These are phyloP conservation scores for Physcomitrellopsis africana DNA, from an alignment of 225 moss, liverwort and hornwort species.

Conservation along the genomic window DNA sequence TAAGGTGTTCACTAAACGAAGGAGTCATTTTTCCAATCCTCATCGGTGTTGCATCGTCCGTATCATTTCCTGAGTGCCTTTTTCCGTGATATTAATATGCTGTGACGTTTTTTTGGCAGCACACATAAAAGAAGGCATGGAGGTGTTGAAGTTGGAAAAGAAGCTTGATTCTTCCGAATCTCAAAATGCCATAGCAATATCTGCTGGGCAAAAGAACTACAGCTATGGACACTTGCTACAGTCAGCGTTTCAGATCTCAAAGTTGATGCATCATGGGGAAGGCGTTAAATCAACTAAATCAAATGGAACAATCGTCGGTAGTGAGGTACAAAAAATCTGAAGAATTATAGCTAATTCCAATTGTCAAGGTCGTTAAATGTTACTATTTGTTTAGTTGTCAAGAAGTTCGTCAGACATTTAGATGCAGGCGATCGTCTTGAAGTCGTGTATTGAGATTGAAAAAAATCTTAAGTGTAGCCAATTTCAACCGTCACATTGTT, in stretches of 20 bases:
- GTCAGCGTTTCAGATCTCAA: slow-evolving; percentile 2
- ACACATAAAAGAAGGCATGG: slow-evolving; percentile 44
- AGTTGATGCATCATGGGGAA: slow-evolving; percentile 27
- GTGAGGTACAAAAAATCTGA: slow-evolving; percentile 31
- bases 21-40: neutral
- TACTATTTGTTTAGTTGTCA: slow-evolving; percentile 1
- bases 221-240: slow-evolving; percentile 33
- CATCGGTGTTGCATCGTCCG: neutral
- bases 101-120: slow-evolving; percentile 28
- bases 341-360: neutral
- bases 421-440: neutral
- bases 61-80: neutral
- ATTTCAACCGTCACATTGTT: slow-evolving; percentile 13
- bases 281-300: slow-evolving; percentile 19
- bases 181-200: slow-evolving; percentile 31
- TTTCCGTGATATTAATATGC: slow-evolving; percentile 7
- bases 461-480: neutral
- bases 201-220: slow-evolving; percentile 22
- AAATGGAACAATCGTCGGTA: slow-evolving; percentile 26
- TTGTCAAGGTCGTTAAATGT: neutral
- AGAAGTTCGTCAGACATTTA: neutral
- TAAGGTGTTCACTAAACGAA: neutral
- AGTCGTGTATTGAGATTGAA: slow-evolving; percentile 12
- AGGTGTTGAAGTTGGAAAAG: slow-evolving; percentile 41
- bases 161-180: slow-evolving; percentile 20